phyloP scores from a whole-genome alignment of 2,329 filamentous ascomycete genomes.

The Annulohypoxylon truncatum region DNA sequence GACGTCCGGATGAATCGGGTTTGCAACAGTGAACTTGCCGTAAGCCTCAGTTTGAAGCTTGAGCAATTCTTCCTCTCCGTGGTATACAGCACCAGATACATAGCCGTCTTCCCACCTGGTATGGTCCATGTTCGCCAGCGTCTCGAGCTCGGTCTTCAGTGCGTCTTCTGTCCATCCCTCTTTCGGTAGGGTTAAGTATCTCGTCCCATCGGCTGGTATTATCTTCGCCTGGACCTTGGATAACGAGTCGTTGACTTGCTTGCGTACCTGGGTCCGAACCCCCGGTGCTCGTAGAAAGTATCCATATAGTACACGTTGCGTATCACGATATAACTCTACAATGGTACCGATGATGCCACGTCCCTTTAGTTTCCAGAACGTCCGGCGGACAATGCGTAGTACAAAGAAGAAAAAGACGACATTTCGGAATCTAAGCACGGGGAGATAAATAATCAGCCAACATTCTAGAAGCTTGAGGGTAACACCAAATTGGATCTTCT shows the following conservation, averaged over 20 bases:
- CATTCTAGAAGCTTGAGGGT: not conserved
- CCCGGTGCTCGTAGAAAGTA: slow-evolving; percentile 88
- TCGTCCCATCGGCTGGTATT: slow-evolving; percentile 76
- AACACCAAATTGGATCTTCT: not conserved
- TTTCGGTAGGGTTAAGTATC: slow-evolving; percentile 81
- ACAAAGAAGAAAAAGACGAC: slow-evolving; percentile 90
- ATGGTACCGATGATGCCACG: slow-evolving; percentile 86
- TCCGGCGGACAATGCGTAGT: slow-evolving; percentile 82
- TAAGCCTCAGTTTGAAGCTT: slow-evolving; percentile 92
- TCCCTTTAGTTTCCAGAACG: slow-evolving; percentile 86
- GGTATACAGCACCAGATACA: slow-evolving; percentile 95
- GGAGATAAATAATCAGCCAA: not conserved
- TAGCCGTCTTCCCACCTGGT: slow-evolving; percentile 96
- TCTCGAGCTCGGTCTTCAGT: slow-evolving; percentile 81
- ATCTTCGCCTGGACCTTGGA: slow-evolving; percentile 86
- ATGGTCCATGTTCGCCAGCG: slow-evolving; percentile 87
- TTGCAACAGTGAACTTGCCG: slow-evolving; percentile 92
- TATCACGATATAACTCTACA: slow-evolving; percentile 76
- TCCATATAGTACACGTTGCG: slow-evolving; percentile 81
- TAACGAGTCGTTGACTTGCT: slow-evolving; percentile 83
- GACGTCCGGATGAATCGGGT: slow-evolving; percentile 97
- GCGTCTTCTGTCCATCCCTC: slow-evolving; percentile 85
- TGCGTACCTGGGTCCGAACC: slow-evolving; percentile 85
- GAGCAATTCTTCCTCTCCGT: slow-evolving; percentile 85
- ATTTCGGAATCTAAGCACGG: slow-evolving; percentile 76